Evolutionary conservation across 202 grass and related monocot genomes (phyloP), one percentile per base, ranked within the genome.

Genomic region (Cymbopogon flexuosus): DNA sequence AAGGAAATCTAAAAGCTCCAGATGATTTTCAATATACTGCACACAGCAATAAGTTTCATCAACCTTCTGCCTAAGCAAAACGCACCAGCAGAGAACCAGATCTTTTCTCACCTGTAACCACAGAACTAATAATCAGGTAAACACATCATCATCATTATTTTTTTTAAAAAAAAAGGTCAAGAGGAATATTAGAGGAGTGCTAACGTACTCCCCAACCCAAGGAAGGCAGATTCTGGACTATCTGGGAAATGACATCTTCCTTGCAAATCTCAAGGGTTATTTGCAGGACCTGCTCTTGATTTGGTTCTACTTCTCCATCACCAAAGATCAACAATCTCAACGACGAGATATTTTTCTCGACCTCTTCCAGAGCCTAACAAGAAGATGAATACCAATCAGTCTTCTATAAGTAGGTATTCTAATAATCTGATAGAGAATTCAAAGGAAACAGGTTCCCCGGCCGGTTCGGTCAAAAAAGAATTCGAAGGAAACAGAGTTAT

Each of bases 1-100:
- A 68, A 99, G 96, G 80, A 96, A 99, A 85, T 99, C 96, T 65
- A 99, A 65, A 93, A 99, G 92, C 31, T 99, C 92, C 29, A 88
- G 56, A 90, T 99, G 88, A 78, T 75, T 99, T 83, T 93, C 92
- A 75, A 99, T 84, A 83, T 99, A 99, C 75, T 96, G 84, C 66
- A 91, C 89, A 2, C 96, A 96, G 70, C 90, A 96, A 82, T 88
- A 79, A 16, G 45, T 80, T 72, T 88, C 88, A 87, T 84, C 88
- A 62, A 88, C 80, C 56, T 99, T 88, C 73, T 99, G 92, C 83
- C 92, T 90, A 63, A 99, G 83, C 52, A 99, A 93, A 82, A 99
- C 78, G 75, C 86, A 81, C 96, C 96, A 99, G 84, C 90, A 96
- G 62, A 93, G 59, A 18, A 85, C 87, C 75, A 99, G 82, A 85